Evolutionary conservation across 768 basidiomycete species (phyloP).

Genomic region (Trametes meyenii): DNA sequence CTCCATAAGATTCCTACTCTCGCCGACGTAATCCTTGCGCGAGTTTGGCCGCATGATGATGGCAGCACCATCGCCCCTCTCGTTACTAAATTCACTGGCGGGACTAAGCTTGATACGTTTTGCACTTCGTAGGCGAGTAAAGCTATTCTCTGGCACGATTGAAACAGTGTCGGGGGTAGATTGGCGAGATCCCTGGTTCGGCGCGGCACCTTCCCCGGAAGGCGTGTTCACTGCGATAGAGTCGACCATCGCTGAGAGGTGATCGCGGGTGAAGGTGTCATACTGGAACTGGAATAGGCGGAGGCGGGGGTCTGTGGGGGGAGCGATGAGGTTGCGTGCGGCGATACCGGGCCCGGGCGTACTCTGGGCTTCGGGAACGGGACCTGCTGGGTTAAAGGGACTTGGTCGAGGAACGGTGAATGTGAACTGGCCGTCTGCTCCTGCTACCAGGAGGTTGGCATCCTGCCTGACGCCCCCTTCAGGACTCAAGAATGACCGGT

Average conservation of each 20-base stretch:
- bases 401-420: slow-evolving; percentile 63
- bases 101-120: slow-evolving; percentile 84
- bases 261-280: slow-evolving; percentile 94
- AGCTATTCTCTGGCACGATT: slow-evolving; percentile 40
- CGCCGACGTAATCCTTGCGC: slow-evolving; percentile 75
- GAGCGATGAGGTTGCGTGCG: slow-evolving; percentile 35
- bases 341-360: slow-evolving; percentile 50
- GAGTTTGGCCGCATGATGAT: slow-evolving; percentile 54
- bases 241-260: slow-evolving; percentile 92
- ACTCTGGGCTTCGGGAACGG: slow-evolving; percentile 59
- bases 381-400: slow-evolving; percentile 30
- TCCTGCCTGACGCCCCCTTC: background rate
- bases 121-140: slow-evolving; percentile 66
- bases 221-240: slow-evolving; percentile 85
- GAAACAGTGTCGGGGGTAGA: slow-evolving; percentile 46
- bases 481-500: too few relatives aligned
- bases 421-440: slow-evolving; percentile 66
- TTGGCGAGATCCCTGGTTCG: slow-evolving; percentile 43
- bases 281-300: slow-evolving; percentile 93
- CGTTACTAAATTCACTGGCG: slow-evolving; percentile 56
- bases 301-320: slow-evolving; percentile 70
- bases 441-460: slow-evolving; percentile 1
- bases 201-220: slow-evolving; percentile 50
- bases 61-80: slow-evolving; percentile 47
- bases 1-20: slow-evolving; percentile 77